These are phyloP conservation scores for Solanum ahanhuiri DNA, from an alignment of 257 asterid genomes.

Conservation along the genomic window DNA sequence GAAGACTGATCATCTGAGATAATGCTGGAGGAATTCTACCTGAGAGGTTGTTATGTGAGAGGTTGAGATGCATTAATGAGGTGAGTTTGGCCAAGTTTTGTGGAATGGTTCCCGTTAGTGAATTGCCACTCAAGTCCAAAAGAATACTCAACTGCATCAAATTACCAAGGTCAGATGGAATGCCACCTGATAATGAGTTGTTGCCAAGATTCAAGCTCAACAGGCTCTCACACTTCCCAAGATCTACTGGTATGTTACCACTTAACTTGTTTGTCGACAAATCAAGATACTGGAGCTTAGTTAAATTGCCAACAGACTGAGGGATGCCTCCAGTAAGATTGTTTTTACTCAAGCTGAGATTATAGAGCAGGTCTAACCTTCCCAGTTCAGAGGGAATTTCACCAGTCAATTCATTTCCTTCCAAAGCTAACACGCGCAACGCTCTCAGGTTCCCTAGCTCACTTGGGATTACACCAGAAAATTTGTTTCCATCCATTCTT, in stretches of 20 bases:
- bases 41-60: slow-evolving; percentile 52
- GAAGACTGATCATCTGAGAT: slow-evolving; percentile 47
- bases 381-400: slow-evolving; percentile 51
- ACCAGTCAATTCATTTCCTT: slow-evolving; percentile 51
- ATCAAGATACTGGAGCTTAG: slow-evolving; percentile 45
- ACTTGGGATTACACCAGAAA: slow-evolving; percentile 65
- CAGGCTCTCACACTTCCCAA: slow-evolving; percentile 33
- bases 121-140: slow-evolving; percentile 61
- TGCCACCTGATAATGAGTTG: slow-evolving; percentile 44
- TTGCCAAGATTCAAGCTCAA: slow-evolving; percentile 37
- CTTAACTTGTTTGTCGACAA: slow-evolving; percentile 41
- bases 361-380: slow-evolving; percentile 18
- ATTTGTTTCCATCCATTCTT: slow-evolving; percentile 28
- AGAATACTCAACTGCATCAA: slow-evolving; percentile 27
- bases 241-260: slow-evolving; percentile 40
- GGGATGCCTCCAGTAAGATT: slow-evolving; percentile 57
- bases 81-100: slow-evolving; percentile 39
- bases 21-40: slow-evolving; percentile 55
- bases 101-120: slow-evolving; percentile 52
- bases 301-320: slow-evolving; percentile 26
- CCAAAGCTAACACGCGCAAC: slow-evolving; percentile 37
- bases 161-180: slow-evolving; percentile 52
- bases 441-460: slow-evolving; percentile 49
- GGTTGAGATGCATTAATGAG: slow-evolving; percentile 44
- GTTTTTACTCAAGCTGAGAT: slow-evolving; percentile 49